These are phyloP conservation scores for Phyllosticta paracitricarpa DNA, from an alignment of 2,329 filamentous ascomycete genomes.

Conservation along the genomic window DNA sequence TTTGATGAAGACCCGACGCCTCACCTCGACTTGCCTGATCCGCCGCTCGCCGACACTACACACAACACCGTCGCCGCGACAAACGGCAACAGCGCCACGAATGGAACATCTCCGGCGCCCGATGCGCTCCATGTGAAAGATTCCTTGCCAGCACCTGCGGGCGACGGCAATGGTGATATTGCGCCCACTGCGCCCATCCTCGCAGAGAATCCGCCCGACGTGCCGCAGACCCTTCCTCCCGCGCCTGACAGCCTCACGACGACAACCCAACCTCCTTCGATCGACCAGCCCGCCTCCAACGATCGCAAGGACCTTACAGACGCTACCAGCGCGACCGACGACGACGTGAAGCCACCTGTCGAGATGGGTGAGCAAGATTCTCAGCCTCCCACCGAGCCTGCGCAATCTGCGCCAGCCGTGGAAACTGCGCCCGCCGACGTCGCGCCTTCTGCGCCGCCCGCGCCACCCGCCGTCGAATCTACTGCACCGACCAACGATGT, in stretches of 20 bases:
- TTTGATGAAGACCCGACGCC: slow-evolving; percentile 23
- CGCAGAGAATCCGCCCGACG: slow-evolving; percentile 29
- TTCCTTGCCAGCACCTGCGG: slow-evolving; percentile 26
- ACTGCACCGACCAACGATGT: neutral
- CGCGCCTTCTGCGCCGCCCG: neutral
- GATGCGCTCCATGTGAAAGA: slow-evolving; percentile 15
- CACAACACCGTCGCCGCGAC: slow-evolving; percentile 13
- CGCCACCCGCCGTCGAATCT: neutral
- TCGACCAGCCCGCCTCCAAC: slow-evolving; percentile 31
- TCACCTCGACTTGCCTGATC: slow-evolving; percentile 15
- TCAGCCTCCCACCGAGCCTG: neutral
- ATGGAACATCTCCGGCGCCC: slow-evolving; percentile 15
- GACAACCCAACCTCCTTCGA: slow-evolving; percentile 28
- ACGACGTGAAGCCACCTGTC: neutral
- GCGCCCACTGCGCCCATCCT: slow-evolving; percentile 34
- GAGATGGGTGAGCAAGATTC: neutral
- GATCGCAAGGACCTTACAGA: slow-evolving; percentile 11
- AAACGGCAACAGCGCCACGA: slow-evolving; percentile 22
- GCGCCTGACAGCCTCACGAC: slow-evolving; percentile 15
- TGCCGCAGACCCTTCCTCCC: slow-evolving; percentile 27
- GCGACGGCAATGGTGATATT: slow-evolving; percentile 34
- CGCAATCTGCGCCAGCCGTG: neutral
- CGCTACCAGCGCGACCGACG: neutral
- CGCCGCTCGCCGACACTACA: neutral
- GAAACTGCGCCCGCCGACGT: neutral